Base-by-base conservation (phyloP, 2,329 filamentous ascomycete genomes). In the Thelonectria discophora region DNA sequence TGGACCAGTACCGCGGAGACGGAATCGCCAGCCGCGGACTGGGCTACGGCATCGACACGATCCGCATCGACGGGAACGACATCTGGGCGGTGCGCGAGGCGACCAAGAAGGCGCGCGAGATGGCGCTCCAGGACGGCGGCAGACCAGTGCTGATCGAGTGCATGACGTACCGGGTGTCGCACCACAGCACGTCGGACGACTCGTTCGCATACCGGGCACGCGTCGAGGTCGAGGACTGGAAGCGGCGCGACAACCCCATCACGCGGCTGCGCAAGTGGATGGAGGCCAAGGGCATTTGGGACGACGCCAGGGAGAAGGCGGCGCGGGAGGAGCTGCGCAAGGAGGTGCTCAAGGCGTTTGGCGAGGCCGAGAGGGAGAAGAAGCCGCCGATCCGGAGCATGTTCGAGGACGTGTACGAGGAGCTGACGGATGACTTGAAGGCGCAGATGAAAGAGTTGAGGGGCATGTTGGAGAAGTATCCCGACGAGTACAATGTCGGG, bases 151-250 rank as follows among this genome's bases (percentile, higher is more conserved):
- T 99, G 8, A 90, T 99, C 42, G 95, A 99, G 79, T 93, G 93
- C 58, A 97, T 99, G 92, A 94, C 92, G 21, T 99, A 99, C 79
- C 93, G 95, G n/a, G 94, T 98, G 45, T 94, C 92, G 7, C 93
- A 99, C 75, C 95, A 99, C 80, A 97, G 93, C 77, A 99, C 95
- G 1, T 95, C 91, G 0, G 95, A 99, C 74, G 95, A 99, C 78
- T 95, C 91, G 24, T 99, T 97, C 73, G 95, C 95, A 0, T 99
- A 99, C 80, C 90, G 95, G 9, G 93, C 94, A 1, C 88, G 90
- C 24, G 89, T 97, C 1, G 95, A 99, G 74, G 95, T 99, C 77
- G 93, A 97, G 74, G 92, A 97, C 75, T 97, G 93, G 93, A 97
- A 96, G 77, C 84, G 93, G 0, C 83, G 93, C 12, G 94, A 97